phyloP scores from a whole-genome alignment of 768 basidiomycete genomes.

The Suillus spraguei region DNA sequence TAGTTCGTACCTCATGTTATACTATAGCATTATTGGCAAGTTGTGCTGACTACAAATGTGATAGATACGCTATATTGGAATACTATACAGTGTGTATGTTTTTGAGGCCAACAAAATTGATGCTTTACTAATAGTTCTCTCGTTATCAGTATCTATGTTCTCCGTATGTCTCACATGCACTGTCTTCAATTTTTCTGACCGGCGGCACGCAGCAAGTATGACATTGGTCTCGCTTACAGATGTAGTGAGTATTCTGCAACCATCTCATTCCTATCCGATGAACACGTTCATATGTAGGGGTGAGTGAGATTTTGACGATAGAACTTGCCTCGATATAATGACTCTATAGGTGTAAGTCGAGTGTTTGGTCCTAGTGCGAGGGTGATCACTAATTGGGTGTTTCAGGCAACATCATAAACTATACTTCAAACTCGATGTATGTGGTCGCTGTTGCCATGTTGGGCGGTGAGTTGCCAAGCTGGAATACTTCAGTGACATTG shows the following conservation, averaged over 20 bases:
- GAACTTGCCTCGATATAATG: not conserved
- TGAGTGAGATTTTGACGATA: not conserved
- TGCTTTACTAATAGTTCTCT: not conserved
- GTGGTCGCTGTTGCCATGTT: fast-evolving
- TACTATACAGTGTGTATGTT: no score
- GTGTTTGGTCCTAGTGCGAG: not conserved
- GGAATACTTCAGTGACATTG: not conserved
- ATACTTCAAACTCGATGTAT: fast-evolving
- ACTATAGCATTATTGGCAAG: no score
- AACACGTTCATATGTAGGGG: not conserved
- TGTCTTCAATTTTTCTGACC: not conserved
- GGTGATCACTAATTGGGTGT: not conserved
- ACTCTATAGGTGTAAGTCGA: not conserved
- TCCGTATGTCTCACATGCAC: not conserved
- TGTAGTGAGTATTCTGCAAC: not conserved
- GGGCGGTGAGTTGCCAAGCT: not conserved
- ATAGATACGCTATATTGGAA: no score
- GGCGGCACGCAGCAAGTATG: not conserved
- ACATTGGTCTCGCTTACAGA: not conserved
- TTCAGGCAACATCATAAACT: not conserved
- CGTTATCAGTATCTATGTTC: not conserved
- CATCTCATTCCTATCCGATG: not conserved
- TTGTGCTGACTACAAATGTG: no score
- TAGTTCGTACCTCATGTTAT: no score
- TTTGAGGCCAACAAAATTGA: no score